Evolutionary conservation across 2,329 filamentous ascomycete species (phyloP).

Genomic region (Monilinia aucupariae): DNA sequence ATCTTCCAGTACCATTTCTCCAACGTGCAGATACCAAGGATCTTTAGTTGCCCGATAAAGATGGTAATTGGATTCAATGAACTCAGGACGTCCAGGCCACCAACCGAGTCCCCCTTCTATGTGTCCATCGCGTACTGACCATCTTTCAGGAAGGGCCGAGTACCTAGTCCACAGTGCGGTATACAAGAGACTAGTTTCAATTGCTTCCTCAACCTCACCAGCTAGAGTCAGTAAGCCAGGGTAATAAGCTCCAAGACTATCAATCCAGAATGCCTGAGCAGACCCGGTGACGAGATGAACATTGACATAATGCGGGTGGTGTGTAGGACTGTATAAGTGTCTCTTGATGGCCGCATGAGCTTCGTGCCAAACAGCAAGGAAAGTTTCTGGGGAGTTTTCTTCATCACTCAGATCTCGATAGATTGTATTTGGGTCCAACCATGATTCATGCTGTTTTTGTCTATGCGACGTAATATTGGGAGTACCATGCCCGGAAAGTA

Average conservation of each 20-base stretch:
- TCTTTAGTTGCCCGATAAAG: conserved; percentile 91
- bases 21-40: conserved; percentile 92
- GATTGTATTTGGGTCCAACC: conserved; percentile 60
- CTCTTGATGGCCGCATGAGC: conserved; percentile 83
- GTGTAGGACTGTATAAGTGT: conserved; percentile 78
- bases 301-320: conserved; percentile 90
- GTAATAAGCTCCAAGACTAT: conserved; percentile 93
- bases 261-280: conserved; percentile 86
- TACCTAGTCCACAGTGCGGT: conserved; percentile 94
- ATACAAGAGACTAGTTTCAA: conserved; percentile 83
- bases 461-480: conserved; percentile 43
- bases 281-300: conserved; percentile 85
- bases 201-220: conserved; percentile 85
- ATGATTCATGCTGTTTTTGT: conserved; percentile 29
- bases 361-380: conserved; percentile 76
- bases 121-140: conserved; percentile 77
- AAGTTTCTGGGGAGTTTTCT: conserved; percentile 69
- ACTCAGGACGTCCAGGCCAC: conserved; percentile 95
- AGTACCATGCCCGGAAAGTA: conserved; percentile 70
- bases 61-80: conserved; percentile 94
- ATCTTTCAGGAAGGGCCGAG: conserved; percentile 87
- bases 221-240: conserved; percentile 80
- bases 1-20: conserved; percentile 89
- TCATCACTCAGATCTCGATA: conserved; percentile 55
- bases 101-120: conserved; percentile 84